These are phyloP conservation scores for Juglanconis sp. DNA, from an alignment of 2,329 filamentous ascomycete genomes.

Conservation along the genomic window DNA sequence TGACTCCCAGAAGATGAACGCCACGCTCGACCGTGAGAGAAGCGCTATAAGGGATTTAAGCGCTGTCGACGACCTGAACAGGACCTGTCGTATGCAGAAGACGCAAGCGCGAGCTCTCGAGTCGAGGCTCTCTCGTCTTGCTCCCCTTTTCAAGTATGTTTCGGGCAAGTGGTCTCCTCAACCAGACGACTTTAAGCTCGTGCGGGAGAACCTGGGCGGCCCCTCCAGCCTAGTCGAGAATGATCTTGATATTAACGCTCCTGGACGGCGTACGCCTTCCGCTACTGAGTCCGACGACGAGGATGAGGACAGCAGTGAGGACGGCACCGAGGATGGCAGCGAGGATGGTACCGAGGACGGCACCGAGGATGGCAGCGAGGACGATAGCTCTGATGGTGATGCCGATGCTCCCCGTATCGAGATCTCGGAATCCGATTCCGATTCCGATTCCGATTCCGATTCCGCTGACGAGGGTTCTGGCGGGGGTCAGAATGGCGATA, in stretches of 20 bases:
- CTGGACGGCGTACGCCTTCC: no score
- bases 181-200: neutral
- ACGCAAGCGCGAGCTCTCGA: neutral
- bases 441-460: no score
- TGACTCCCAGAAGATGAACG: neutral
- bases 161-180: neutral
- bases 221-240: neutral
- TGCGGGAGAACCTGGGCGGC: neutral
- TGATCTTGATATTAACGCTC: neutral
- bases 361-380: neutral
- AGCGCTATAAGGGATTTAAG: neutral
- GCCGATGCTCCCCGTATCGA: neutral
- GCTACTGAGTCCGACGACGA: no score
- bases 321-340: no score
- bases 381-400: neutral
- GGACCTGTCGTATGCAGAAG: neutral
- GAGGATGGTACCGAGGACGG: neutral
- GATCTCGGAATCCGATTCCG: neutral
- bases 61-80: neutral
- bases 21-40: neutral
- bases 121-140: neutral
- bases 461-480: no score
- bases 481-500: no score
- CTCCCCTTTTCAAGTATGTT: neutral
- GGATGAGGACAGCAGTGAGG: neutral